Evolutionary conservation across 1,139 yeast genomes (phyloP), one percentile per base, ranked within the genome.

Genomic region (Hansenula lynferdii): DNA sequence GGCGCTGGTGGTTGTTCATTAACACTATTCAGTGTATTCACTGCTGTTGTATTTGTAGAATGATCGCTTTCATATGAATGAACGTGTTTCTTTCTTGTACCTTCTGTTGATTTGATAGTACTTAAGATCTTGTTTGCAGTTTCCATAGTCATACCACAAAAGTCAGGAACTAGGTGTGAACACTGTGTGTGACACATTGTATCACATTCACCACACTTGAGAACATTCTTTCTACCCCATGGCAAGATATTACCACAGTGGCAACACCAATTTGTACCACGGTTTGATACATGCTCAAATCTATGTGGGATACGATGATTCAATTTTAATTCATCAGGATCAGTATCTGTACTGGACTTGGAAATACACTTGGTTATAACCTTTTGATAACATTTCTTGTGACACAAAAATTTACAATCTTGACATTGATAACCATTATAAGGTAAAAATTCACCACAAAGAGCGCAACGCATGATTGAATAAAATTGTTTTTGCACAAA

Each of bases 191-290:
- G 98, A 56, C 96, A 90, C 81, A 90, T 86, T 22, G 89, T 78
- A 30, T 95, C 95, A 76, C 98, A 92, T 56, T 92, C 98, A 8
- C 83, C 69, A 71, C 98, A 92, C 60, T 89, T 92, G 38, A 96
- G 76, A n/a, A 89, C 95, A 56, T 85, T 89, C 62, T 87, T 89
- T 55, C 82, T 80, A 40, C 97, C 96, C 82, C 96, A 82, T 6
- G 98, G 97, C 48, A 92, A 70, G 39, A 92, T 80, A 58, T 87
- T 89, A 44, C 98, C 98, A 72, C 98, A 92, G 58, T 92, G 98
- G 55, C 97, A 92, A 64, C 98, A 92, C 98, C 98, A 92, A 57
- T 90, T 90, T 6, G 98, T 95, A 53, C 97, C 95, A 65, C 90
- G 84, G 58, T 92, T 92, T 17, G 95, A 76, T 23, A 81, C 76